phyloP scores from a whole-genome alignment of 1,284 basidiomycete species.

The Cutaneotrichosporon cavernicola region DNA sequence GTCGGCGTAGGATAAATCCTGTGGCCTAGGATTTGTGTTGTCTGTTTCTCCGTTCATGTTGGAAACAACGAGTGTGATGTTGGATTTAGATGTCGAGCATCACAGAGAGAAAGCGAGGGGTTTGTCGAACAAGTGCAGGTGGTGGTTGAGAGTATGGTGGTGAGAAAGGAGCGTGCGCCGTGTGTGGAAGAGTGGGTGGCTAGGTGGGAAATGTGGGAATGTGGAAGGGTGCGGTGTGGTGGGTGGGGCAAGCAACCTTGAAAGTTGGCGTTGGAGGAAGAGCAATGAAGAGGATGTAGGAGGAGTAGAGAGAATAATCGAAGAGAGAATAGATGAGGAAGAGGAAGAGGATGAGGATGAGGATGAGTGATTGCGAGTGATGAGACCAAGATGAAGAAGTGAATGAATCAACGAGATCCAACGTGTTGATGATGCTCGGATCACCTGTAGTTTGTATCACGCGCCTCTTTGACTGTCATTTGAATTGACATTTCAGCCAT shows the following conservation, averaged over 20 bases:
- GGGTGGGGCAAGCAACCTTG: not conserved
- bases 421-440: too few species aligned
- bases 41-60: conserved; percentile 1
- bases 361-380: not conserved
- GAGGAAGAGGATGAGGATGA: too few species aligned
- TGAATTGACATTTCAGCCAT: too few species aligned
- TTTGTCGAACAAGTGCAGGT: not conserved
- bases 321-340: too few species aligned
- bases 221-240: not conserved
- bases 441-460: too few species aligned
- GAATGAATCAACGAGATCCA: too few species aligned
- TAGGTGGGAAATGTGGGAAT: not conserved
- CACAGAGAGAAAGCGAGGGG: not conserved
- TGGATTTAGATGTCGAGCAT: not conserved
- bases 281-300: not conserved
- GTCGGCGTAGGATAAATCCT: conserved; percentile 47
- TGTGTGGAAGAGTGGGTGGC: not conserved
- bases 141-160: not conserved
- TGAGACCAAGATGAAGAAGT: not conserved
- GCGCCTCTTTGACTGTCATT: too few species aligned
- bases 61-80: not conserved
- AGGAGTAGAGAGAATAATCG: too few species aligned
- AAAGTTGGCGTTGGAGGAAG: not conserved
- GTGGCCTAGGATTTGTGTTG: conserved; percentile 12
- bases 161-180: not conserved